Percentiles rank a stretch among this genome's conserved stretches.
Conservation (phyloP, 768 basidiomycete species). For the Rhizopogon sp. region DNA sequence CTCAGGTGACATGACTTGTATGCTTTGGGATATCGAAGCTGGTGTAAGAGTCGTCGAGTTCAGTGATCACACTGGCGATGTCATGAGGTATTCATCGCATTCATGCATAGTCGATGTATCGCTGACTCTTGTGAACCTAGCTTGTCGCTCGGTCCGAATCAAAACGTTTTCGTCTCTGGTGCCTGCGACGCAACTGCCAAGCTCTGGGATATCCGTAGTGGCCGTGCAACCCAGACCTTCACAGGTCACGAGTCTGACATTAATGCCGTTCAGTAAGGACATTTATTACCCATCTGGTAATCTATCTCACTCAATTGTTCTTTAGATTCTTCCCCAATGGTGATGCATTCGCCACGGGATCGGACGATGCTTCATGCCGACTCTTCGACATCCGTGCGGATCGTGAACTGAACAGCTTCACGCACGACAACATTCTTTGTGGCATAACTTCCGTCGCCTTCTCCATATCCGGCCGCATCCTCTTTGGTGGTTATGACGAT, state of each 20-base stretch:
- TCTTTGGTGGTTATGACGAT: slow-evolving; percentile 99
- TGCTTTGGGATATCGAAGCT: slow-evolving; percentile 99
- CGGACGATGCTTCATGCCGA: slow-evolving; percentile 97
- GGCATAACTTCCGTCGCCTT: slow-evolving; percentile 99
- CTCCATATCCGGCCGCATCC: slow-evolving; percentile 93
- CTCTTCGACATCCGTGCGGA: slow-evolving; percentile 98
- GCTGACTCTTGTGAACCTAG: slow-evolving; percentile 37
- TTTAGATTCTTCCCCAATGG: slow-evolving; percentile 98
- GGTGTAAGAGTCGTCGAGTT: slow-evolving; percentile 98
- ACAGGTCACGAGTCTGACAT: slow-evolving; percentile 99
- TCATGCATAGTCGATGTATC: slow-evolving; percentile 1
- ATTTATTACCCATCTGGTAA: slow-evolving; percentile 1
- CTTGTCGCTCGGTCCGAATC: slow-evolving; percentile 89
- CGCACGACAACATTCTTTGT: slow-evolving; percentile 97
- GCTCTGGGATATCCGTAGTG: slow-evolving; percentile 97
- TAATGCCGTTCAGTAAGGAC: slow-evolving; percentile 92
- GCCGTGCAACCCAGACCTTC: slow-evolving; percentile 97
- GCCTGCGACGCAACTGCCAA: slow-evolving; percentile 99
- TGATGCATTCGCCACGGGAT: slow-evolving; percentile 97
- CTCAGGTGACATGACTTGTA: slow-evolving; percentile 99
- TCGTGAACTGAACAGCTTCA: slow-evolving; percentile 94
- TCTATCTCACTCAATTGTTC: slow-evolving; percentile 5
- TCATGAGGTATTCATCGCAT: slow-evolving; percentile 84
- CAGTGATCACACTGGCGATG: slow-evolving; percentile 98
- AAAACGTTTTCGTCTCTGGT: slow-evolving; percentile 96